Evolutionary conservation across 805 yeast species (phyloP).

Genomic region (Cyberlindnera mycetangii): DNA sequence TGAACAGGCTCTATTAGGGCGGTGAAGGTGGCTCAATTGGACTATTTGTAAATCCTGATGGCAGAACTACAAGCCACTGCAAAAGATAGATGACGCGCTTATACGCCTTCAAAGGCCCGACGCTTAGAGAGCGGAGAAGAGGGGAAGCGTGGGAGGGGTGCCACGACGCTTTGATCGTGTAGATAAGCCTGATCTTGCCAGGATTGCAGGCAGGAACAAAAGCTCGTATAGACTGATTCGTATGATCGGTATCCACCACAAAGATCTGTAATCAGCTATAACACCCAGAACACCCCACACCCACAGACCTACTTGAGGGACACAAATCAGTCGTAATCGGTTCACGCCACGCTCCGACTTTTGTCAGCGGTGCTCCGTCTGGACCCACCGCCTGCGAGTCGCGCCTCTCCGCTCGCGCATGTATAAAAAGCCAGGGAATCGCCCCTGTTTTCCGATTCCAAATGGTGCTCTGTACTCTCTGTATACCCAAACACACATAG

Average conservation of each 20-base stretch:
- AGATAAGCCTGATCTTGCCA: background rate
- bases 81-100: no score
- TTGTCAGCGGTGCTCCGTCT: constrained; percentile 23
- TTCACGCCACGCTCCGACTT: constrained; percentile 2
- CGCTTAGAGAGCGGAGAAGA: background rate
- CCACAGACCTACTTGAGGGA: background rate
- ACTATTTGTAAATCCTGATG: no score
- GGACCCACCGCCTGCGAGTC: constrained; percentile 9
- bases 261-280: no score
- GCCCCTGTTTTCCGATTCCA: background rate
- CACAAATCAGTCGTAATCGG: background rate
- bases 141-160: background rate
- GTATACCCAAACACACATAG: background rate
- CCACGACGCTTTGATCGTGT: background rate
- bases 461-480: background rate
- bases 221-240: no score
- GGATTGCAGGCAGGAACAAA: no score
- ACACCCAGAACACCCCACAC: background rate
- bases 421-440: constrained; percentile 13
- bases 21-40: no score
- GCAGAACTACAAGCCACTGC: no score
- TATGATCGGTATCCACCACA: no score
- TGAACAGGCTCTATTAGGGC: no score
- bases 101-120: background rate
- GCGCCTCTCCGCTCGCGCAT: constrained; percentile 1